These are phyloP conservation scores for Nymphaea thermarum DNA, from an alignment of 164 flowering plant genomes.

Conservation along the genomic window DNA sequence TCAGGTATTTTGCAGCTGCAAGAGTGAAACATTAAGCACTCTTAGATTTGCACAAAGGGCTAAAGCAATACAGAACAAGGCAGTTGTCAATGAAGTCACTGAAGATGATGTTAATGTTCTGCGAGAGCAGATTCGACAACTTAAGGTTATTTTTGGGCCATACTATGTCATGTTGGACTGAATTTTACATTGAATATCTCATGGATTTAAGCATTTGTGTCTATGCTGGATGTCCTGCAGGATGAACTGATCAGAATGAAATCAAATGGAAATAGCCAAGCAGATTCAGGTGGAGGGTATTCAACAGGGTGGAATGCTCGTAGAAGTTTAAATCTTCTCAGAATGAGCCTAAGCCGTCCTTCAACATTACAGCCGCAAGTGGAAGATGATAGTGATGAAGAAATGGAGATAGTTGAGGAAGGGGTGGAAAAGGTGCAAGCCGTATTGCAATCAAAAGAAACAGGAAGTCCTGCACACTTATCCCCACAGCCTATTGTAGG, in stretches of 20 bases:
- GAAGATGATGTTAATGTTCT: constrained; percentile 80
- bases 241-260: constrained; percentile 84
- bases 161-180: neutral
- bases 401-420: constrained; percentile 92
- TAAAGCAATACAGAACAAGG: constrained; percentile 90
- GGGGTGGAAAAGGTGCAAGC: constrained; percentile 35
- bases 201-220: neutral
- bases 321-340: constrained; percentile 75
- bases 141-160: constrained; percentile 36
- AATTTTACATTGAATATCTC: no score
- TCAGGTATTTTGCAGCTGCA: constrained; percentile 47
- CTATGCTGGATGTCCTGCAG: constrained; percentile 16
- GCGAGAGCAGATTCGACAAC: constrained; percentile 82
- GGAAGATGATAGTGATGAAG: constrained; percentile 90
- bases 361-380: constrained; percentile 49
- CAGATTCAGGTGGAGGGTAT: constrained; percentile 35
- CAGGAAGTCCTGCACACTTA: neutral
- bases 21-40: constrained; percentile 87
- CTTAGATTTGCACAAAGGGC: constrained; percentile 97
- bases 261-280: constrained; percentile 25
- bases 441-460: neutral
- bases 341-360: constrained; percentile 51
- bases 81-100: constrained; percentile 86
- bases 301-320: constrained; percentile 84
- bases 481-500: no score